Evolutionary conservation across 2,329 filamentous ascomycete genomes (phyloP).

Genomic region (Alternaria sp.): DNA sequence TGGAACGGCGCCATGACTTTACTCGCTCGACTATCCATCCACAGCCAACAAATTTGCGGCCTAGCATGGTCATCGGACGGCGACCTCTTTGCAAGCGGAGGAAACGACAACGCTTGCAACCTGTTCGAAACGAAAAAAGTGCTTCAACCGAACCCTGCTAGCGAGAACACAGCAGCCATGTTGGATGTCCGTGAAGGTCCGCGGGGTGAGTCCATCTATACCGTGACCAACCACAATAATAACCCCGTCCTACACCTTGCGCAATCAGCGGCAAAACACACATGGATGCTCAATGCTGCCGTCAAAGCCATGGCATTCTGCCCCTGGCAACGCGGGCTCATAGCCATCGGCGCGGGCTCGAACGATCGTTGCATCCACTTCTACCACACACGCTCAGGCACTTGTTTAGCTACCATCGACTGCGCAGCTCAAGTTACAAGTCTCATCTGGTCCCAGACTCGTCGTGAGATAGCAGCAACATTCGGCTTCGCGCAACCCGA

Average conservation of each 20-base stretch:
- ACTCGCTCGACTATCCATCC: constrained; percentile 77
- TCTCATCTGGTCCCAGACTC: constrained; percentile 85
- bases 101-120: constrained; percentile 89
- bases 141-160: constrained; percentile 42
- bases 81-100: constrained; percentile 81
- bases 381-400: constrained; percentile 84
- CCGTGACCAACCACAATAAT: constrained; percentile 45
- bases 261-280: constrained; percentile 69
- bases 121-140: constrained; percentile 77
- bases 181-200: constrained; percentile 40
- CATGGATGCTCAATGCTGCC: constrained; percentile 82
- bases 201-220: constrained; percentile 46
- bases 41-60: constrained; percentile 91
- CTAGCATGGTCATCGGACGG: constrained; percentile 86
- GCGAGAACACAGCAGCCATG: constrained; percentile 22
- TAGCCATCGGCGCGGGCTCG: constrained; percentile 91
- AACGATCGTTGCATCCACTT: constrained; percentile 97
- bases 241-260: constrained; percentile 57
- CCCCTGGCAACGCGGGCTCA: constrained; percentile 85
- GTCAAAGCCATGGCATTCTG: constrained; percentile 98
- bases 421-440: constrained; percentile 94
- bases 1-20: constrained; percentile 83
- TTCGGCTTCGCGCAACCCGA: constrained; percentile 94
- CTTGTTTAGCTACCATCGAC: constrained; percentile 86
- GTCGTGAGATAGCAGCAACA: constrained; percentile 87